Conservation (phyloP, 2,329 filamentous ascomycete species). For the Sclerotiophoma versabilis region DNA sequence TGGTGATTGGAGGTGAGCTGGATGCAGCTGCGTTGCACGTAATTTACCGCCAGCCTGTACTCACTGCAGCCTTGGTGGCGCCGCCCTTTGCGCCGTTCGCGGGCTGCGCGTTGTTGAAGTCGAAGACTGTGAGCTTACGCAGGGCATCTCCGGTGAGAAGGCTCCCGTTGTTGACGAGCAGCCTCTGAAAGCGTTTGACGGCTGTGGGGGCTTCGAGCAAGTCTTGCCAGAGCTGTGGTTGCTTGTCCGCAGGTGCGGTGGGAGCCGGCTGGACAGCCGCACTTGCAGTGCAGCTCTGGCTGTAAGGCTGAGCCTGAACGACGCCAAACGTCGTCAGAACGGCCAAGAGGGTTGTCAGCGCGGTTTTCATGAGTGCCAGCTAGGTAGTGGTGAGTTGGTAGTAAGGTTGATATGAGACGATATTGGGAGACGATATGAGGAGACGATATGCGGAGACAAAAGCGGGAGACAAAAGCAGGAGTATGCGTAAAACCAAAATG, state of each 20-base stretch:
- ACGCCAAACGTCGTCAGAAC: neutral
- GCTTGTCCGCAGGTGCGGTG: conserved; percentile 23
- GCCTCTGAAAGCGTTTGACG: conserved; percentile 48
- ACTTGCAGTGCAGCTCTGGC: neutral
- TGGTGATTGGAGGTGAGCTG: too few relatives aligned
- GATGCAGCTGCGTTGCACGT: conserved; percentile 23
- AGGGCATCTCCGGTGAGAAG: conserved; percentile 42
- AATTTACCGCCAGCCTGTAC: neutral
- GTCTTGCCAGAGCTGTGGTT: conserved; percentile 35
- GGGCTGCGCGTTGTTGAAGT: conserved; percentile 55
- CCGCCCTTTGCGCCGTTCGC: conserved; percentile 62
- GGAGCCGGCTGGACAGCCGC: conserved; percentile 6
- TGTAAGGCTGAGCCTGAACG: neutral
- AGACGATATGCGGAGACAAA: neutral
- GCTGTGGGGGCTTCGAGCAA: conserved; percentile 31
- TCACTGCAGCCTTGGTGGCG: conserved; percentile 28
- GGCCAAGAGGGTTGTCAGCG: neutral
- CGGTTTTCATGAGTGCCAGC: neutral
- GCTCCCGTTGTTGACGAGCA: conserved; percentile 40
- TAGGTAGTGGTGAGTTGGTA: neutral
- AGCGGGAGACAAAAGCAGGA: too few relatives aligned
- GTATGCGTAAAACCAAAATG: too few relatives aligned
- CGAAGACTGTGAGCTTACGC: conserved; percentile 66
- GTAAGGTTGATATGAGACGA: neutral
- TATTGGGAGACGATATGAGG: too few relatives aligned